Evolutionary conservation across 2,329 filamentous ascomycete species (phyloP).

Genomic region (Rhytidhysteron rufulum): DNA sequence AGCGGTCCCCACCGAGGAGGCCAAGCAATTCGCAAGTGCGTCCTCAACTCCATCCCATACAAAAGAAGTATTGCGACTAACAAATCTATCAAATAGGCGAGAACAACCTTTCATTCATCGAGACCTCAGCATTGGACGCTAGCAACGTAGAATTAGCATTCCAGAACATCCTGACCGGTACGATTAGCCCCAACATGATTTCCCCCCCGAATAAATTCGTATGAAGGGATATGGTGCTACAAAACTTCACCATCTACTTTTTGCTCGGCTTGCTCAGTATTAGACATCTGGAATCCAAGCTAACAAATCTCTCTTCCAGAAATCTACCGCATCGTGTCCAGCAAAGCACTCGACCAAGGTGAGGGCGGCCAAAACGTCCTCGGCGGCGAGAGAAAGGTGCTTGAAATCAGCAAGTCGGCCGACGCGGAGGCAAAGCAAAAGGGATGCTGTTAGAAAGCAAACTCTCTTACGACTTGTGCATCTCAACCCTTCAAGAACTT

Average conservation of each 20-base stretch:
- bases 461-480: too few relatives aligned
- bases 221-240: background rate
- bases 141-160: slow-evolving; percentile 99
- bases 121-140: slow-evolving; percentile 96
- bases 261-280: too few relatives aligned
- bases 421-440: slow-evolving; percentile 75
- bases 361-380: slow-evolving; percentile 77
- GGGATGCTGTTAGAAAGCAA: slow-evolving; percentile 67
- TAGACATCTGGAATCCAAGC: background rate
- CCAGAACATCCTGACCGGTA: slow-evolving; percentile 98
- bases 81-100: slow-evolving; percentile 59
- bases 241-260: too few relatives aligned
- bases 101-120: slow-evolving; percentile 98
- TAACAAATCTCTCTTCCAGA: slow-evolving; percentile 51
- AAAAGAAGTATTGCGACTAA: slow-evolving; percentile 2
- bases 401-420: slow-evolving; percentile 81
- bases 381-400: slow-evolving; percentile 66
- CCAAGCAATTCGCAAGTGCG: slow-evolving; percentile 93
- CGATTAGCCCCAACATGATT: slow-evolving; percentile 21
- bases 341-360: slow-evolving; percentile 90
- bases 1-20: slow-evolving; percentile 95
- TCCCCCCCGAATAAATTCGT: background rate
- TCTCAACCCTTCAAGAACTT: background rate
- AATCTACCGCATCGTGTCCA: slow-evolving; percentile 98
- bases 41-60: slow-evolving; percentile 12